These are phyloP conservation scores for Pelargonium myrrhifolium DNA, from an alignment of 441 rosid species.

Conservation along the genomic window DNA sequence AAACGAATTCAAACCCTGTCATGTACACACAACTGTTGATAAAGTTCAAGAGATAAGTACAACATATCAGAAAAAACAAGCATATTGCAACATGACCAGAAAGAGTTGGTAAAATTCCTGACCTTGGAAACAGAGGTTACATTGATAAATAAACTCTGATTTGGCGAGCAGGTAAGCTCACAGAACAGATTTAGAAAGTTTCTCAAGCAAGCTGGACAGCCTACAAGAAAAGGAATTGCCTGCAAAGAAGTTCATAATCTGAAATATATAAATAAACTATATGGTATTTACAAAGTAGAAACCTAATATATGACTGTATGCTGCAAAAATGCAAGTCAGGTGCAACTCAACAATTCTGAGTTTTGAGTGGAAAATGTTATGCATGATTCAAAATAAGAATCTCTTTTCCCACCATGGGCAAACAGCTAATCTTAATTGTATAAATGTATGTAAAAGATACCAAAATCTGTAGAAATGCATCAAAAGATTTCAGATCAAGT, in stretches of 20 bases:
- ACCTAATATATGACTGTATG: neutral
- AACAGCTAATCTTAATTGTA: too few species aligned
- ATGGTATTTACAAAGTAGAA: neutral
- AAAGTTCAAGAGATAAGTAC: conserved; percentile 11
- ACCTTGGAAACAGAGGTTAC: conserved; percentile 82
- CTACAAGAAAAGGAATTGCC: conserved; percentile 96
- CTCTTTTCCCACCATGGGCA: too few species aligned
- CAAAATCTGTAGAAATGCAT: too few species aligned
- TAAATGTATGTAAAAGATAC: too few species aligned
- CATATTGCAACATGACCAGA: conserved; percentile 7
- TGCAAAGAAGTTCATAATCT: conserved; percentile 25
- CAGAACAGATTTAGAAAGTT: conserved; percentile 92
- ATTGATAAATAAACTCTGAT: conserved; percentile 86
- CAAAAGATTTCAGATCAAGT: too few species aligned
- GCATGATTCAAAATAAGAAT: too few species aligned
- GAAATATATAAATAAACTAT: neutral
- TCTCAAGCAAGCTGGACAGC: conserved; percentile 96
- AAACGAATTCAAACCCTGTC: neutral
- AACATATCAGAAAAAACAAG: conserved; percentile 5
- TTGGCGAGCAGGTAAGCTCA: conserved; percentile 92
- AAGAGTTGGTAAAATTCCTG: conserved; percentile 12
- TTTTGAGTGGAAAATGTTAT: neutral
- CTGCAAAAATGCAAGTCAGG: neutral
- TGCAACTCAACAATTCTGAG: neutral
- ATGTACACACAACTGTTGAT: neutral